Base-by-base conservation (phyloP, 2,329 filamentous ascomycete species). In the Metarhizium guizhouense region DNA sequence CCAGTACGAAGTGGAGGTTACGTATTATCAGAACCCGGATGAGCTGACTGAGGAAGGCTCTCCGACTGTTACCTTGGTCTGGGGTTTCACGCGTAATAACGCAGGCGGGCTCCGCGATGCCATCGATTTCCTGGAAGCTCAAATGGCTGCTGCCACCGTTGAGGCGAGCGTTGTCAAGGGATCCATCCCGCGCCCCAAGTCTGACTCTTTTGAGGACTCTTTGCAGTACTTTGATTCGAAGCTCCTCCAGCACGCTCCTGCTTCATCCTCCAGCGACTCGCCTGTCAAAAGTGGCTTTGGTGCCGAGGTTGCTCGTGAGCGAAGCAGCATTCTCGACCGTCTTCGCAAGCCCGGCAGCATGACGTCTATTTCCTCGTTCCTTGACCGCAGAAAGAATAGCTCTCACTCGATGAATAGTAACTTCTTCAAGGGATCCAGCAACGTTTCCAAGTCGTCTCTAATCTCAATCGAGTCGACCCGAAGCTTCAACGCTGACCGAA, bases 181-280 rank as follows among this genome's bases (percentile, higher is more conserved):
- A 53, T 86, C 90, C n/a, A 94, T 97, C 61, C 91, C 93, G 20
- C 88, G 94, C n/a, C 94, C 94, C 60, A 96, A 97, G 76, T 97
- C 94, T 1, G 94, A 99, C 70, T 96, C 94, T 0, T 99, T 99
- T 61, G 94, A 99, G 69, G 93, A 99, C 64, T 95, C 93, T 7
- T 80, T 97, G 53, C 93, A 92, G 56, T 97, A 92, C 75, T 99
- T 99, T 67, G 90, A 96, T 68, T 96, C 93, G 2, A 97, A 96
- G 75, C 81, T 99, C 49, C 82, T 99, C 54, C 94, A 97, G 71
- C 91, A 95, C 65, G 92, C 93, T 4, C 91, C 93, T 40, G 82
- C 88, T 4, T 83, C 88, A 1, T 80, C 91, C 18, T 82, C 84
- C 14, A 91, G 89, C 4, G 93, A 97, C 68, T 96, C 92, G 25